phyloP scores from a whole-genome alignment of 805 yeast genomes.

The Lachancea thermotolerans region DNA sequence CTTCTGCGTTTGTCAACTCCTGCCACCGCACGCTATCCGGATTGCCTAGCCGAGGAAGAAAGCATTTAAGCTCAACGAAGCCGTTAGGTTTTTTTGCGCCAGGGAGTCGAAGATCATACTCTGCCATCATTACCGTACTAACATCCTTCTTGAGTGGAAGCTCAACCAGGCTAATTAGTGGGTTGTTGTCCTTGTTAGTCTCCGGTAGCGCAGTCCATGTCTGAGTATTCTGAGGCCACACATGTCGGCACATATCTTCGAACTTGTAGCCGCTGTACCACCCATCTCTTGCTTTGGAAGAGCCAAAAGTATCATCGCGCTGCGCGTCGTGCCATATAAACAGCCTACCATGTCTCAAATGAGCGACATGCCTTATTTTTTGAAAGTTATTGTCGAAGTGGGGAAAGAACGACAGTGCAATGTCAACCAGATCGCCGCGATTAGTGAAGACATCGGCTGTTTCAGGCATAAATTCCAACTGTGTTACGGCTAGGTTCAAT shows the following conservation, averaged over 20 bases:
- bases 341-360: conserved; percentile 1
- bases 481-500: neutral
- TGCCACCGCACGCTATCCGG: neutral
- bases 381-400: neutral
- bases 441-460: conserved; percentile 1
- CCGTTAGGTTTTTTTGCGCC: neutral
- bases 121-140: conserved; percentile 3
- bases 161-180: neutral
- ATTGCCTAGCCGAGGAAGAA: neutral
- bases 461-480: neutral
- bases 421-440: conserved; percentile 6
- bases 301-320: conserved; percentile 2
- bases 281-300: neutral
- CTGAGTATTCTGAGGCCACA: conserved; percentile 1
- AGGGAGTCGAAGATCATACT: conserved; percentile 2
- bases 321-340: conserved; percentile 3
- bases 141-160: neutral
- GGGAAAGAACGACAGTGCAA: conserved; percentile 4
- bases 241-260: conserved; percentile 3
- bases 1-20: neutral
- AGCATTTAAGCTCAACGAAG: conserved; percentile 4
- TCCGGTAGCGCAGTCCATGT: conserved; percentile 2
- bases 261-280: conserved; percentile 8
- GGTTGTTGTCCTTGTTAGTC: neutral
- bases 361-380: conserved; percentile 3